These are phyloP conservation scores for Dissophora ornata DNA, from an alignment of 192 early-diverging fungal genomes.

Conservation along the genomic window DNA sequence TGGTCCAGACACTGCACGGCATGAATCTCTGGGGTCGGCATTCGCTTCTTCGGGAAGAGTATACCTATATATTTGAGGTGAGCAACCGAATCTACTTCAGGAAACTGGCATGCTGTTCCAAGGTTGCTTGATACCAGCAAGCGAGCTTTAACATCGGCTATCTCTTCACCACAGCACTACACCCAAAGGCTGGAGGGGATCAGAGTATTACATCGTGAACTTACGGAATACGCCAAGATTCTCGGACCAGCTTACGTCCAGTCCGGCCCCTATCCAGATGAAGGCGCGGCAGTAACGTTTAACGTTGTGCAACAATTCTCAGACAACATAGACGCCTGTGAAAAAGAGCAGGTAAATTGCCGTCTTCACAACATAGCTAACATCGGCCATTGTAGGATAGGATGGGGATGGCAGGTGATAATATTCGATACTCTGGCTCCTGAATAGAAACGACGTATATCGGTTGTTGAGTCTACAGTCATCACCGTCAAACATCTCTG, in stretches of 20 bases:
- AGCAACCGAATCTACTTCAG: background rate
- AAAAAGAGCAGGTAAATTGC: slow-evolving; percentile 32
- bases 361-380: too few relatives aligned
- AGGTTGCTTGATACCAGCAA: too few relatives aligned
- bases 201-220: slow-evolving; percentile 11
- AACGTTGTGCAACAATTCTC: slow-evolving; percentile 31
- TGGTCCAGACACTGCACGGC: slow-evolving; percentile 26
- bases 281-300: slow-evolving; percentile 28
- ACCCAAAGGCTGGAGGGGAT: slow-evolving; percentile 32
- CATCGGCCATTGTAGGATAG: too few relatives aligned
- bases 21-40: slow-evolving; percentile 44
- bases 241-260: slow-evolving; percentile 43
- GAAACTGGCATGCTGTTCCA: too few relatives aligned
- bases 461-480: slow-evolving; percentile 19
- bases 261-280: slow-evolving; percentile 34
- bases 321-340: slow-evolving; percentile 34
- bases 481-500: slow-evolving; percentile 29
- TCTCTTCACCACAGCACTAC: slow-evolving; percentile 39
- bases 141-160: background rate
- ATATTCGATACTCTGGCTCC: too few relatives aligned
- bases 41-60: slow-evolving; percentile 22
- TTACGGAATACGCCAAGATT: slow-evolving; percentile 12
- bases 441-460: slow-evolving; percentile 25
- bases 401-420: too few relatives aligned
- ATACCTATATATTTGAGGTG: slow-evolving; percentile 32